A percentile compares a stretch with the other conserved stretches of the same genome.
Conservation (phyloP, 345 rosid genomes). For the Citrus sp. region DNA sequence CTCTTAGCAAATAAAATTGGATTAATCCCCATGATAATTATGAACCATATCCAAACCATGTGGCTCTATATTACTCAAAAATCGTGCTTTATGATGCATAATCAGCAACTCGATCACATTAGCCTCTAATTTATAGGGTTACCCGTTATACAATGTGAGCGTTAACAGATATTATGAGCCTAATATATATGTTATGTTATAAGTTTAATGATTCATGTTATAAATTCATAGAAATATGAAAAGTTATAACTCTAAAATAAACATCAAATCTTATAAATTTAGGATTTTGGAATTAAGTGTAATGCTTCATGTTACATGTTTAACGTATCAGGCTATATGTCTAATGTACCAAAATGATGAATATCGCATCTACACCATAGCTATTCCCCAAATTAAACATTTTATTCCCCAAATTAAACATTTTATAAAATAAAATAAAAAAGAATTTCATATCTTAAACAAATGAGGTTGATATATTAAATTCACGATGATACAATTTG, state of each 20-base stretch:
- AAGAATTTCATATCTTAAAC: not conserved
- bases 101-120: not conserved
- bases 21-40: not conserved
- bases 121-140: not conserved
- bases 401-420: not conserved
- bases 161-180: too few species aligned
- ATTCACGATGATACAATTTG: not conserved
- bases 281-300: too few species aligned
- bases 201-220: not conserved
- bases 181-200: not conserved
- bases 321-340: not conserved
- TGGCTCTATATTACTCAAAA: not conserved
- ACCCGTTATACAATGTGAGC: not conserved
- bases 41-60: not conserved
- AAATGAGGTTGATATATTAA: not conserved
- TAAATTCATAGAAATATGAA: not conserved
- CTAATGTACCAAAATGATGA: not conserved
- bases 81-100: not conserved
- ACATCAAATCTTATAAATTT: too few species aligned
- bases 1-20: not conserved
- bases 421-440: not conserved
- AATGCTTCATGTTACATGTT: not conserved
- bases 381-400: not conserved
- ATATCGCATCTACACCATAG: not conserved
- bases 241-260: not conserved